These are phyloP conservation scores for Canavalia gladiata DNA, from an alignment of 306 rosid species.

Conservation along the genomic window DNA sequence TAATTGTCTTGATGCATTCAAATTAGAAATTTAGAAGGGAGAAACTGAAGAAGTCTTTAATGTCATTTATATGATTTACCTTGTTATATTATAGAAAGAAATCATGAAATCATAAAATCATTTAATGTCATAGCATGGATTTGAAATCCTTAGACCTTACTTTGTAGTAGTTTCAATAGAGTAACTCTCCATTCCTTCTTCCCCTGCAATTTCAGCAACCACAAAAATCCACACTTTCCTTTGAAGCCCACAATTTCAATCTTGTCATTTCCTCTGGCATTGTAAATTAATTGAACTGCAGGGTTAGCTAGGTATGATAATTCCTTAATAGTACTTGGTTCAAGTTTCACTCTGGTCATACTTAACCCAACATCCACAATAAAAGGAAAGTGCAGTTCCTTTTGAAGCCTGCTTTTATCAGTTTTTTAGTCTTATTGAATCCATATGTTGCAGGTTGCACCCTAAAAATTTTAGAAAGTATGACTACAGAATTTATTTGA, in stretches of 20 bases:
- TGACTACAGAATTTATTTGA: too few relatives aligned
- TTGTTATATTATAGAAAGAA: too few relatives aligned
- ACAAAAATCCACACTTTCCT: slow-evolving; percentile 56
- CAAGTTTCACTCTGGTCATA: slow-evolving; percentile 53
- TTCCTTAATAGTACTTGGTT: slow-evolving; percentile 50
- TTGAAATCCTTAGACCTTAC: slow-evolving; percentile 47
- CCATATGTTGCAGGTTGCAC: too few relatives aligned
- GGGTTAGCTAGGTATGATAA: slow-evolving; percentile 52
- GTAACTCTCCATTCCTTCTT: slow-evolving; percentile 60
- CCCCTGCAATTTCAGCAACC: slow-evolving; percentile 61
- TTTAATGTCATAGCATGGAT: too few relatives aligned
- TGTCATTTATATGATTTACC: too few relatives aligned
- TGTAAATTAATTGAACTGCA: slow-evolving; percentile 58
- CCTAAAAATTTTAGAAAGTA: too few relatives aligned
- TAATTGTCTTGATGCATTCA: too few relatives aligned
- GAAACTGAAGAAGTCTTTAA: too few relatives aligned
- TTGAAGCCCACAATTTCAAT: slow-evolving; percentile 62
- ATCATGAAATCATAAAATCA: too few relatives aligned
- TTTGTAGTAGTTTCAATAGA: slow-evolving; percentile 51
- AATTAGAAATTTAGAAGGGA: too few relatives aligned
- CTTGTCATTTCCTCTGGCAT: slow-evolving; percentile 58
- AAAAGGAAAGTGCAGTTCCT: slow-evolving; percentile 48
- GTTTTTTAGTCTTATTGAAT: too few relatives aligned
- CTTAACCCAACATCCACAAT: slow-evolving; percentile 62
- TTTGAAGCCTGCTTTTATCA: too few relatives aligned